Base-by-base conservation (phyloP, 2,329 filamentous ascomycete genomes). In the Pseudonectria buxi region DNA sequence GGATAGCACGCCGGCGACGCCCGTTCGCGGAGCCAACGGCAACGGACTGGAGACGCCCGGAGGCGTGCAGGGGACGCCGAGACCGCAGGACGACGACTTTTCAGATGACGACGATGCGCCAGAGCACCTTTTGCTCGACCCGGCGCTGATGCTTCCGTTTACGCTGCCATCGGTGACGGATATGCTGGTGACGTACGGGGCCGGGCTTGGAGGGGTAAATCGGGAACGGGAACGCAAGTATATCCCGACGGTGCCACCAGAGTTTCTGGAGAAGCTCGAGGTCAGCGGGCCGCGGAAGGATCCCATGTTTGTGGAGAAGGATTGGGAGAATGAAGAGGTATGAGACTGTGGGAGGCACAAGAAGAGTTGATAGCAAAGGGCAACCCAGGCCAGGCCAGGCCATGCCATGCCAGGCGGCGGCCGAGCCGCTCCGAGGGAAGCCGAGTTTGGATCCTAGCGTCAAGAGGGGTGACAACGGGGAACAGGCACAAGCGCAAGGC, bases 131-230 rank as follows among this genome's bases (percentile, higher is more conserved):
- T 77, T 95, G 28, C 64, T 96, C 35, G 89, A 96, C 54, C 87
- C 90, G 3, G 85, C 89, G 3, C 69, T 95, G 40, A 94, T 95
- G 74, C 73, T 98, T 16, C 92, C 92, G 0, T 98, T 98, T 58
- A 83, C 84, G n/a, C 69, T 98, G 18, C 92, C 92, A 2, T 95
- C 90, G 2, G 92, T 87, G 38, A 96, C 89, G 16, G 92, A 98
- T 59, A 98, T 98, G 92, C 73, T 96, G 31, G 78, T 98, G 31
- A 90, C 82, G 47, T 98, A 94, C 54, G 92, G 92, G 1, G 89
- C 92, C 10, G 92, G 92, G 1, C 92, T 96, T 54, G 92, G 92
- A 5, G 92, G 92, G 0, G 69, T 92, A 30, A 95, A 98, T 64
- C 76, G 84, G 43, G 92, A 96, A 62, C 74, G 88, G 37, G 92